Percentiles rank a stretch among this genome's conserved stretches.
Evolutionary conservation across 306 rosid genomes (phyloP).

Genomic region (Rubus idaeus): DNA sequence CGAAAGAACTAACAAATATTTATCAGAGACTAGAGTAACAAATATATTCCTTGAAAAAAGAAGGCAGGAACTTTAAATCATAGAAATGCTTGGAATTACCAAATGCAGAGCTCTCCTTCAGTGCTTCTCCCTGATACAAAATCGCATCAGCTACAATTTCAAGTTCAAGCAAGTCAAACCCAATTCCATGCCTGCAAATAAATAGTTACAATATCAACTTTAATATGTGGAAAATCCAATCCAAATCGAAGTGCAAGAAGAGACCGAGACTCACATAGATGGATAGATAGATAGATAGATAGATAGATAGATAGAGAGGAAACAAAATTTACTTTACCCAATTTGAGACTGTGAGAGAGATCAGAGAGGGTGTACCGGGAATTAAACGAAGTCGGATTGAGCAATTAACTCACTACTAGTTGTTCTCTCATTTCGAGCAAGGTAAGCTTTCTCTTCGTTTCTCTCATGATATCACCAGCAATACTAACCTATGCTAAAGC

Average conservation of each 20-base stretch:
- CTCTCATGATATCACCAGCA: too few species aligned
- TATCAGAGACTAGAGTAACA: too few species aligned
- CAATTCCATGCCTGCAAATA: not conserved
- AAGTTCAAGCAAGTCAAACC: not conserved
- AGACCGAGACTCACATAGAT: too few species aligned
- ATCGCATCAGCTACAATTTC: too few species aligned
- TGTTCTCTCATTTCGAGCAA: not conserved
- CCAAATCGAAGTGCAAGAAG: not conserved
- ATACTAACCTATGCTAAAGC: too few species aligned
- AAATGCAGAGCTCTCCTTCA: not conserved
- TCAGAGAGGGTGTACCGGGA: not conserved
- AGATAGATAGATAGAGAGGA: not conserved
- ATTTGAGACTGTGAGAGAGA: not conserved
- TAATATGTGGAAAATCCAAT: not conserved
- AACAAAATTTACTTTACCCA: not conserved
- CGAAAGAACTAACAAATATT: too few species aligned
- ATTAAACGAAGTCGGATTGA: not conserved
- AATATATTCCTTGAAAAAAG: too few species aligned
- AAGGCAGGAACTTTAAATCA: not conserved
- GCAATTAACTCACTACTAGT: not conserved
- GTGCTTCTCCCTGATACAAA: too few species aligned
- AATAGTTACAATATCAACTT: not conserved
- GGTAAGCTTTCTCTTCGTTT: not conserved
- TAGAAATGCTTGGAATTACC: not conserved
- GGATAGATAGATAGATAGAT: not conserved